Conservation (phyloP, 768 basidiomycete species). For the Asterophora lycoperdoides region DNA sequence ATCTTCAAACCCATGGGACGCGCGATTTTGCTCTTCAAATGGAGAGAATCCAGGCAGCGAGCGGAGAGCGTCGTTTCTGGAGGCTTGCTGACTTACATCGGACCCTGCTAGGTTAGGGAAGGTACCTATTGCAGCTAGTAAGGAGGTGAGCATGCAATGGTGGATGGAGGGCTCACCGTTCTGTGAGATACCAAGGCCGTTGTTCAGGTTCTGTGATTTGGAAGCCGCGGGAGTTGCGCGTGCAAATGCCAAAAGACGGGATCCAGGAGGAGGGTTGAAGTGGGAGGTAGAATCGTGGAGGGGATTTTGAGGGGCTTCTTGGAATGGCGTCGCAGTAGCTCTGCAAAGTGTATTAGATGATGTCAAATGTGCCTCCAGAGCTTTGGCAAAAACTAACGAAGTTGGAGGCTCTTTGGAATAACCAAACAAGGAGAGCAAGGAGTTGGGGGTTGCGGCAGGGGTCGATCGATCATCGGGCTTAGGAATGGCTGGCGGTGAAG, state of each 20-base stretch:
- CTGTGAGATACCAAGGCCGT: conserved; percentile 13
- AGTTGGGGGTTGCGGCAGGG: neutral
- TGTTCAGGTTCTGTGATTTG: conserved; percentile 24
- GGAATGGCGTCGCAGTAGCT: neutral
- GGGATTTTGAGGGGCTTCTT: conserved; percentile 7
- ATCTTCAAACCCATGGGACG: conserved; percentile 22
- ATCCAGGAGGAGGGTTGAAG: conserved; percentile 48
- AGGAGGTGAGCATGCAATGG: neutral
- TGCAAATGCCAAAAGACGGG: conserved; percentile 47
- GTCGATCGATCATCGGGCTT: conserved; percentile 9
- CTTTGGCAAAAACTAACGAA: neutral
- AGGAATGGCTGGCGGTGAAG: neutral
- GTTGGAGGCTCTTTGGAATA: conserved; percentile 3
- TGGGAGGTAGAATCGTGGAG: conserved; percentile 18
- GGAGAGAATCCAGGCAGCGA: conserved; percentile 45
- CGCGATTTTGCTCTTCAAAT: conserved; percentile 47
- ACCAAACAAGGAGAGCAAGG: conserved; percentile 11
- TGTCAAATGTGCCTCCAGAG: neutral
- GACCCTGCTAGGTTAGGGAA: conserved; percentile 9
- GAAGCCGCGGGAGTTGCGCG: conserved; percentile 24
- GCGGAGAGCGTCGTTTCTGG: conserved; percentile 27
- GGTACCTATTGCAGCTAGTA: neutral
- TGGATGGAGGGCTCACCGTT: conserved; percentile 21
- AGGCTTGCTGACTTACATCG: conserved; percentile 18
- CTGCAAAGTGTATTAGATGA: neutral